Evolutionary conservation across 129 eudicot genomes (phyloP).

Genomic region (Apium graveolens): DNA sequence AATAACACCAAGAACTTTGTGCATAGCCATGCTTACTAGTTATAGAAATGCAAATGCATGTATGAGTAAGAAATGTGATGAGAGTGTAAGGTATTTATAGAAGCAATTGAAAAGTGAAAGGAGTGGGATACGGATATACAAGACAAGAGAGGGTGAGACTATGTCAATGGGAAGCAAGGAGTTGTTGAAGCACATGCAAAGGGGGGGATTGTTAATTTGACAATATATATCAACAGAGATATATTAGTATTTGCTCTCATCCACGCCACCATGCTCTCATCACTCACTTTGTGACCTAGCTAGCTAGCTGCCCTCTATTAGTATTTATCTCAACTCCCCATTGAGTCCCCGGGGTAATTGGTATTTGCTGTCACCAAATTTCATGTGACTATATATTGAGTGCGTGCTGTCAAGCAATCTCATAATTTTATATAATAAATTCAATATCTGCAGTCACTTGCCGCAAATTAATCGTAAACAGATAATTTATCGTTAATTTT

Average conservation of each 20-base stretch:
- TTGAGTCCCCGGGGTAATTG: background rate
- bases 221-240: too few relatives aligned
- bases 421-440: too few relatives aligned
- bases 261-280: conserved; percentile 2
- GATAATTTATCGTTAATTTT: too few relatives aligned
- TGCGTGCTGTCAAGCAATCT: background rate
- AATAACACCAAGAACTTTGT: conserved; percentile 1
- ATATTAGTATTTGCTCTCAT: too few relatives aligned
- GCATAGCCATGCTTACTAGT: background rate
- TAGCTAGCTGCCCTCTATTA: background rate
- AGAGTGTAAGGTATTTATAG: background rate
- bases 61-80: background rate
- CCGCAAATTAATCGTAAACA: too few relatives aligned
- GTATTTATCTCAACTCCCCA: background rate
- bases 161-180: conserved; percentile 1
- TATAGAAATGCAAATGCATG: too few relatives aligned
- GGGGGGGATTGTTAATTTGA: background rate
- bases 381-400: background rate
- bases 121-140: background rate
- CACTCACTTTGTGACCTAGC: background rate
- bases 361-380: background rate
- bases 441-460: too few relatives aligned
- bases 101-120: background rate
- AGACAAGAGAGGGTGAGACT: background rate
- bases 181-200: conserved; percentile 4